Base-by-base conservation (phyloP, 2,329 filamentous ascomycete species). In the Kalmusia sp. region DNA sequence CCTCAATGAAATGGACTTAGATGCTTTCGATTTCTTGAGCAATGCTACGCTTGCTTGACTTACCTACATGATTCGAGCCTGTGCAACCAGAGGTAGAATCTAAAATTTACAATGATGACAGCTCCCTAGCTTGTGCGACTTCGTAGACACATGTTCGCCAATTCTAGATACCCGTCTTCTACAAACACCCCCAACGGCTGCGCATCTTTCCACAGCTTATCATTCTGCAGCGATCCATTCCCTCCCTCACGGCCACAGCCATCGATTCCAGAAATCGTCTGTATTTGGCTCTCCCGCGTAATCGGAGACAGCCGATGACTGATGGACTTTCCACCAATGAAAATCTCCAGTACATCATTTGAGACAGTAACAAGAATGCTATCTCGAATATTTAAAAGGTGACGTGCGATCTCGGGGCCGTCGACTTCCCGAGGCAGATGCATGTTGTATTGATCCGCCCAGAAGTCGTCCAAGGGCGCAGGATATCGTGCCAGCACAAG, bases 381-480 rank as follows among this genome's bases (percentile, higher is more conserved):
- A 1, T 28, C 49, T 9, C 28, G 19, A 6, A 53, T 24, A 15
- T 15, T 15, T 3, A 58, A 28, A 7, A 71, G 67, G 45, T 74
- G 72, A 9, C 72, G 67, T 1, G 71, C 67, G 3, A 75, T 55
- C 22, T 75, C 72, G 7, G 72, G 72, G 0, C 72, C 72, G 40
- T 75, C 72, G 19, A 75, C 58, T 3, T 63, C 65, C 6, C 70
- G 63, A 4, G 67, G 68, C 14, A 71, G 59, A 24, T 74, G 58
- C 12, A 71, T 51, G 9, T 60, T 54, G 53, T 75, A 74, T 53
- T 74, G 73, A 41, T 75, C 72, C n/a, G 69, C 72, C 72, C 72
- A 75, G 54, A 75, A 75, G 54, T 75, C 72, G 55, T 75, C 72
- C 1, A 75, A 63, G 3, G 72, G 68, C 6, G 72, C 63, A 28